These are phyloP conservation scores for Geranium incanum DNA, from an alignment of 441 rosid genomes.

Conservation along the genomic window DNA sequence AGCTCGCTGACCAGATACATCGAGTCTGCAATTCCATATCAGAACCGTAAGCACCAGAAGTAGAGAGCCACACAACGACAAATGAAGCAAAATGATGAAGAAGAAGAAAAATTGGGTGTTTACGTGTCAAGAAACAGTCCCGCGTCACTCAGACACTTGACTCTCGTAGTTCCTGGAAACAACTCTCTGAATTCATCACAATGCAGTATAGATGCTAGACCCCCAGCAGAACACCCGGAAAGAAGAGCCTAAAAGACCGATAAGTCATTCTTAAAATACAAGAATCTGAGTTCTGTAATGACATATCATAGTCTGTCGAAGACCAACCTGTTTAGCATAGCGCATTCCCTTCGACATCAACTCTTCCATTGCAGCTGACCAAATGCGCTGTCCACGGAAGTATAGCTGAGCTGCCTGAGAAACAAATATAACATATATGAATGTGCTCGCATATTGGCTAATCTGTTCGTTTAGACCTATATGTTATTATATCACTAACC, in stretches of 20 bases:
- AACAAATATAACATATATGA: too few species aligned
- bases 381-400: conserved; percentile 84
- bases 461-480: too few species aligned
- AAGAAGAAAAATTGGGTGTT: neutral
- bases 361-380: conserved; percentile 77
- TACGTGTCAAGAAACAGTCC: conserved; percentile 85
- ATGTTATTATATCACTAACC: conserved; percentile 26
- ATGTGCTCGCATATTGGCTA: too few species aligned
- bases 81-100: neutral
- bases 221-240: conserved; percentile 92
- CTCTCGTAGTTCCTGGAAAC: conserved; percentile 46
- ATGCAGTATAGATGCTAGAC: conserved; percentile 68
- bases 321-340: conserved; percentile 50
- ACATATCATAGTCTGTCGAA: neutral
- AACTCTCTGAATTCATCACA: conserved; percentile 67
- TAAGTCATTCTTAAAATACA: conserved; percentile 10
- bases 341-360: conserved; percentile 74
- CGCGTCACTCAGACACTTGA: conserved; percentile 90
- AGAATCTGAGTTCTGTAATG: neutral
- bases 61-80: neutral
- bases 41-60: conserved; percentile 13
- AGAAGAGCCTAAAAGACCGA: conserved; percentile 57
- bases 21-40: too few species aligned
- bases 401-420: conserved; percentile 48
- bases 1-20: too few species aligned